Percentiles rank a stretch among this genome's conserved stretches.
Conservation (phyloP, 371 early-diverging fungal species). For the Hamiltosporidium tvaerminnensis region DNA sequence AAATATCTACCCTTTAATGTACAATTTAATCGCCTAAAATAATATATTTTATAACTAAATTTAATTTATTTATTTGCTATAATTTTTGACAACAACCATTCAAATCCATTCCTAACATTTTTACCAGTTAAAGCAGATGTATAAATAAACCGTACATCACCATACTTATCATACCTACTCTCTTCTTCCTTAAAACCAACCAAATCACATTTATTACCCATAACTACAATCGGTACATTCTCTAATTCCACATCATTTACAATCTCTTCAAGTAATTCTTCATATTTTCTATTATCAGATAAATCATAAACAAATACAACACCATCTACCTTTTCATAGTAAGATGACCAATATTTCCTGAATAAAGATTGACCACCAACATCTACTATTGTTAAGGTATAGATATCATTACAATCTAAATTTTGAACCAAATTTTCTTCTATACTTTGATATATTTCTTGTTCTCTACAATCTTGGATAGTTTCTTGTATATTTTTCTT, state of each 20-base stretch:
- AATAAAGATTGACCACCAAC: constrained; percentile 51
- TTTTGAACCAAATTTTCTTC: too few species aligned
- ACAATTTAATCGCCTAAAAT: too few species aligned
- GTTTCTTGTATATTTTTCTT: background rate
- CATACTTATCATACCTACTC: background rate
- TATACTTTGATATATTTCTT: too few species aligned
- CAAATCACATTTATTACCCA: constrained; percentile 43
- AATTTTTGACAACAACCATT: too few species aligned
- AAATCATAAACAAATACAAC: constrained; percentile 51
- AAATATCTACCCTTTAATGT: too few species aligned
- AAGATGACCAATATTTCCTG: constrained; percentile 48
- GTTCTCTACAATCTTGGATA: too few species aligned
- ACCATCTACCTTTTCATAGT: constrained; percentile 50
- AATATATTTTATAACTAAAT: too few species aligned
- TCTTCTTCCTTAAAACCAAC: background rate
- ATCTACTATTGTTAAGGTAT: constrained; percentile 46
- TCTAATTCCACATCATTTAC: background rate
- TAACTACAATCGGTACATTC: constrained; percentile 22
- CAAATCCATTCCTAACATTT: constrained; percentile 18
- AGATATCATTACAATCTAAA: too few species aligned
- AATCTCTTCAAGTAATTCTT: background rate
- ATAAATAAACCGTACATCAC: background rate
- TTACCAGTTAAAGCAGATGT: constrained; percentile 1
- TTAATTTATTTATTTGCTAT: too few species aligned
- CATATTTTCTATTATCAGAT: constrained; percentile 12